A percentile compares a stretch with the other conserved stretches of the same genome.
Conservation (phyloP, 2,329 filamentous ascomycete genomes). For the Xylaria sp. region DNA sequence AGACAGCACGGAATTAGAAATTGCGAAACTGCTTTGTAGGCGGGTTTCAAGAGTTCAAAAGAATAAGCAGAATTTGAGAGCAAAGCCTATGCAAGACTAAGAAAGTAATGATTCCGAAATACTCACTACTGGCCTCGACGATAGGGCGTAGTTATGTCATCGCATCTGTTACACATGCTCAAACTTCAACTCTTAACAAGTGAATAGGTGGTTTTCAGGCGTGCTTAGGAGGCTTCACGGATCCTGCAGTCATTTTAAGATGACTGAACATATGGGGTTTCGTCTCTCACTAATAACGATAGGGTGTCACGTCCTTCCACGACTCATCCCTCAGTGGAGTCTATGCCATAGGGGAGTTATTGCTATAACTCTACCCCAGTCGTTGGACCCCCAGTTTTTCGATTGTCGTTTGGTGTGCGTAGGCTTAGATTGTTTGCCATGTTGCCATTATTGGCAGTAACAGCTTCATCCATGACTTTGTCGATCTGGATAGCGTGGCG, state of each 20-base stretch:
- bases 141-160: slow-evolving; percentile 3
- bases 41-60: not conserved
- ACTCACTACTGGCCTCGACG: slow-evolving; percentile 5
- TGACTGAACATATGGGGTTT: not conserved
- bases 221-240: slow-evolving; percentile 1
- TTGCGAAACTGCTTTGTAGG: not conserved
- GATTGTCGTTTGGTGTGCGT: slow-evolving; percentile 51
- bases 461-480: not conserved
- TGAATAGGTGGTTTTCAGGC: not conserved
- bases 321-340: not conserved
- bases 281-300: not conserved
- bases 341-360: not conserved
- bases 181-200: not conserved
- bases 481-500: slow-evolving; percentile 56
- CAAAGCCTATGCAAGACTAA: not conserved
- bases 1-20: not conserved
- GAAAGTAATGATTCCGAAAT: not conserved
- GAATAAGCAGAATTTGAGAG: not conserved
- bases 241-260: not conserved
- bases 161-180: slow-evolving; percentile 6
- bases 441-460: not conserved
- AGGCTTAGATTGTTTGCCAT: slow-evolving; percentile 50
- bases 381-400: not conserved
- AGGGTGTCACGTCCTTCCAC: too few relatives aligned
- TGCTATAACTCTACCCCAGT: not conserved